phyloP scores from a whole-genome alignment of 1,284 basidiomycete genomes.

The Polyporus tsugae region DNA sequence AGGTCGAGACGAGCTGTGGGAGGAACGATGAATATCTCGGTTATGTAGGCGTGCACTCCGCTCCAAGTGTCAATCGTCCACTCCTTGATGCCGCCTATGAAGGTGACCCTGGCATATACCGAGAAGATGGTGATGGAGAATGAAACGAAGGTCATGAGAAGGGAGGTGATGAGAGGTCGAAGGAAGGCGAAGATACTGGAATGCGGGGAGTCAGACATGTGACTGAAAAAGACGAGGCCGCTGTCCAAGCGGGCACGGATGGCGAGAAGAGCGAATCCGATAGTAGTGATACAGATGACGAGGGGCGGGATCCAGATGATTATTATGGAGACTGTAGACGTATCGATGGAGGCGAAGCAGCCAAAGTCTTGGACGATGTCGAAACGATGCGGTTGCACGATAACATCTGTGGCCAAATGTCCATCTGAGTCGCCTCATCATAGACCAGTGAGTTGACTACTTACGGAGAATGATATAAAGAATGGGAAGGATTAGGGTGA shows the following conservation, averaged over 20 bases:
- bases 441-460: conserved; percentile 32
- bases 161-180: conserved; percentile 47
- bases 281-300: conserved; percentile 51
- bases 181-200: conserved; percentile 50
- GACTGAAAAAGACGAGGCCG: conserved; percentile 45
- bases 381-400: conserved; percentile 76
- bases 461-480: conserved; percentile 66
- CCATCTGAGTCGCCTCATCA: conserved; percentile 23
- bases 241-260: conserved; percentile 37
- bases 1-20: conserved; percentile 19
- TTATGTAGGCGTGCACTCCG: conserved; percentile 48
- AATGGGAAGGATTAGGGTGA: conserved; percentile 64
- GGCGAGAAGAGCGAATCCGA: conserved; percentile 50
- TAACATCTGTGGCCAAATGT: conserved; percentile 53
- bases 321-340: conserved; percentile 57
- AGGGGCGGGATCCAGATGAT: conserved; percentile 68
- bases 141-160: conserved; percentile 45
- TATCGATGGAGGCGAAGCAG: conserved; percentile 66
- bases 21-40: conserved; percentile 39
- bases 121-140: conserved; percentile 49
- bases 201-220: conserved; percentile 40
- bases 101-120: conserved; percentile 42
- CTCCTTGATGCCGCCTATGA: conserved; percentile 48
- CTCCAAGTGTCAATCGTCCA: conserved; percentile 39
- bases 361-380: conserved; percentile 70